Evolutionary conservation across 495 filamentous ascomycete genomes (phyloP), one percentile per base, ranked within the genome.

Genomic region (Geopyxis carbonaria): DNA sequence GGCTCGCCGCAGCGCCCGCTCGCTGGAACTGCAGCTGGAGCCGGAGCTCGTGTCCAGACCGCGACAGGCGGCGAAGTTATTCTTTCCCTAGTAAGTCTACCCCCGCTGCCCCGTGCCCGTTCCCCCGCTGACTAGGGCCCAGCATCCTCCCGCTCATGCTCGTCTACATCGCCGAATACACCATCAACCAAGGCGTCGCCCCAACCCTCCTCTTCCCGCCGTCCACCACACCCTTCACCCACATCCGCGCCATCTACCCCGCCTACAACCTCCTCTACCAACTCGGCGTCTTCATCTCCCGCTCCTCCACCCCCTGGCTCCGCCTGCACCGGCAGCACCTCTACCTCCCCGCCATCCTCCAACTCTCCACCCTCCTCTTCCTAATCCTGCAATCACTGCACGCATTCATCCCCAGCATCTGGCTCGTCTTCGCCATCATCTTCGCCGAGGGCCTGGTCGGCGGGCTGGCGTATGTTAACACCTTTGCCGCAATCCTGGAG

Each of bases 391-490:
- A 95, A 32, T 69, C 82, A 1, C 46, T 93, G 40, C 70, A 75
- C 49, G 60, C 72, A 48, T 86, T 82, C 44, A 68, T 93, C 27
- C 86, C 87, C 0, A 79, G 60, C 39, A 75, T 94, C 8, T 93
- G 78, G 49, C 48, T 91, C 16, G 58, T 93, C 4, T 93, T 92
- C 53, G 50, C 67, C 4, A 61, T 93, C 34, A 61, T 93, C 13
- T 91, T 94, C 53, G 93, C 86, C 86, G 86, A 93, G 54, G 87
- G 87, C 0, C 58, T 95, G 27, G 63, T 95, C 0, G 87, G 87
- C 5, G 87, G 87, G 0, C 60, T 76, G 6, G 87, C 93, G 0
- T 95, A 95, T 50, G 83, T 94, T 28, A 93, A 86, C 42, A 91
- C 86, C 0, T 95, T 93, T 59, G 82, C 86, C 0, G 78, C 86